Base-by-base conservation (phyloP, 768 basidiomycete species). In the Tubosaeta sp. region DNA sequence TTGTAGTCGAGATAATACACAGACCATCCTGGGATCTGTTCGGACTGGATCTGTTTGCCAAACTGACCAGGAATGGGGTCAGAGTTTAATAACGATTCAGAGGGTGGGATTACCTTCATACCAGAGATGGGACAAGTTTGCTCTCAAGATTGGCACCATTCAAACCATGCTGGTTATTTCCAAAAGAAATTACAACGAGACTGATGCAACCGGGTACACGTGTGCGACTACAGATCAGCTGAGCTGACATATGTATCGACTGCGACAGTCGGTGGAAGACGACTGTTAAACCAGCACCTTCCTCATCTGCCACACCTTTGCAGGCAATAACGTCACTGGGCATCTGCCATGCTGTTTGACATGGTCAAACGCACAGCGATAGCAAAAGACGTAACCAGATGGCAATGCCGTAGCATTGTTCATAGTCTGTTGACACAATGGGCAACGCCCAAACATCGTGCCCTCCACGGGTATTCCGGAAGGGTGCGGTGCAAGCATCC, bases 11-110 rank as follows among this genome's bases (percentile, higher is more conserved):
- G 83, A 73, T 98, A 98, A 75, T 91, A 91, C 39, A 77, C 68
- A 27, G 91, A 91, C 95, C 95, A 99, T 74, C 95, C 95, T 47
- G 95, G 94, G 50, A 97, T 85, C 75, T 97, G 93, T 69, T 95
- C 89, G 29, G 88, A 84, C 71, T 93, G 94, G 56, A 99, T 93
- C 55, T 92, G 88, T 77, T 99, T 99, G 62, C 97, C 97, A 71
- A 99, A 99, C 95, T 98, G 66, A 38, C 50, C 5, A 26, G n/a
- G 34, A n/a, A 44, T n/a, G 49, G 22, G 19, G 51, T 41, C 19
- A 22, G 34, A 34, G 16, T 16, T 35, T 14, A 34, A 27, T 14
- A 13, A 34, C 13, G 46, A 38, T 16, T 27, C 25, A 12, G 55
- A 49, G 32, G 37, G 39, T 27, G 39, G 35, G 45, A 57, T 50